These are phyloP conservation scores for Barnettozyma pratensis DNA, from an alignment of 805 yeast genomes.

Conservation along the genomic window DNA sequence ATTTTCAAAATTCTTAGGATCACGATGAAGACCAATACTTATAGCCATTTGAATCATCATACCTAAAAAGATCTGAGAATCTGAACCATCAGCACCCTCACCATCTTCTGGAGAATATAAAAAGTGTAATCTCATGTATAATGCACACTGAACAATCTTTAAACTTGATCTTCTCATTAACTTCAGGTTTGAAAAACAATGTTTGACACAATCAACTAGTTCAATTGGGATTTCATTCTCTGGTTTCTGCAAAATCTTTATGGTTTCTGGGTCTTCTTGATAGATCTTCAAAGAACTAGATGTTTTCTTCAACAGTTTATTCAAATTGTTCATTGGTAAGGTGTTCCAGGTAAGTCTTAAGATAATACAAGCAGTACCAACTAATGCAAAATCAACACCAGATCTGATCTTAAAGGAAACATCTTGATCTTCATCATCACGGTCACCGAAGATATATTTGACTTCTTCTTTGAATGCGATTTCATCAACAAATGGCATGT, in stretches of 20 bases:
- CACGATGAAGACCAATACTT: constrained; percentile 63
- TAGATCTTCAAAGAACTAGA: constrained; percentile 14
- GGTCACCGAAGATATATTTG: constrained; percentile 38
- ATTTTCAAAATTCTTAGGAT: constrained; percentile 50
- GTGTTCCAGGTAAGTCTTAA: constrained; percentile 54
- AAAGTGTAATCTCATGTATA: constrained; percentile 51
- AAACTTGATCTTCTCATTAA: constrained; percentile 40
- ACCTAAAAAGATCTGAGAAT: constrained; percentile 49
- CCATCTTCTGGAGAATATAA: constrained; percentile 56
- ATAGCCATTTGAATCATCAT: constrained; percentile 62
- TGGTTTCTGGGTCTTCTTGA: constrained; percentile 12
- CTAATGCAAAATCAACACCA: constrained; percentile 37
- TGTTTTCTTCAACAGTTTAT: constrained; percentile 12
- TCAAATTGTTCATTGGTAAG: constrained; percentile 36
- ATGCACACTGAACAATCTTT: constrained; percentile 53
- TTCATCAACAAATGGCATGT: constrained; percentile 65
- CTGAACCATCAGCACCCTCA: constrained; percentile 54
- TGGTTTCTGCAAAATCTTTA: constrained; percentile 30
- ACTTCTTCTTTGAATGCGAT: constrained; percentile 39
- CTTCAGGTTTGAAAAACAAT: constrained; percentile 37
- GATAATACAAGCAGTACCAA: constrained; percentile 48
- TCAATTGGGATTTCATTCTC: constrained; percentile 38
- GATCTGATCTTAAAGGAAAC: constrained; percentile 29
- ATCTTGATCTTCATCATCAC: constrained; percentile 25
- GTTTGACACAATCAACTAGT: constrained; percentile 40